phyloP scores from a whole-genome alignment of 2,329 filamentous ascomycete genomes.

The Ophiocordyceps camponoti-floridani region DNA sequence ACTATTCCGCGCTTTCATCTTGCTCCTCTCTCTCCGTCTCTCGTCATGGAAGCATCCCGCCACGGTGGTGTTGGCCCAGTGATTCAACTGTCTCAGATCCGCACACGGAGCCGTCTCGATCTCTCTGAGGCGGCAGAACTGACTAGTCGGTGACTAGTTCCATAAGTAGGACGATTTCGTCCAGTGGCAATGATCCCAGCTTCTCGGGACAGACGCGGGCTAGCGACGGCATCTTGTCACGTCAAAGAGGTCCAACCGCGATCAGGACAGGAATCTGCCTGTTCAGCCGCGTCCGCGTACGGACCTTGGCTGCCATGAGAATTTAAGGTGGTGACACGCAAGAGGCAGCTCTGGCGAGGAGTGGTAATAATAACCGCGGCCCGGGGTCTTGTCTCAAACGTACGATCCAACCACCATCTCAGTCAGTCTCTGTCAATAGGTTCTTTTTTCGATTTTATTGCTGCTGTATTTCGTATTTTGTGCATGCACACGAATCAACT shows the following conservation, averaged over 20 bases:
- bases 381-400: constrained; percentile 1
- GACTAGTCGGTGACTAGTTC: neutral
- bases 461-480: neutral
- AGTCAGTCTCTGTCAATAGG: neutral
- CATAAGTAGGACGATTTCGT: neutral
- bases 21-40: too few relatives aligned
- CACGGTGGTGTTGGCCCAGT: constrained; percentile 1
- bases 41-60: neutral
- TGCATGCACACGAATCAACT: neutral
- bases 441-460: neutral
- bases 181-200: neutral
- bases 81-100: constrained; percentile 4
- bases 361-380: constrained; percentile 1
- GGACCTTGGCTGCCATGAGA: neutral
- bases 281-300: neutral
- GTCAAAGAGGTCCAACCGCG: neutral
- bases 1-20: neutral
- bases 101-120: neutral
- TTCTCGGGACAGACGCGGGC: neutral
- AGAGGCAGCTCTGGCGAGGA: neutral
- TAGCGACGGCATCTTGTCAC: neutral
- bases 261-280: neutral
- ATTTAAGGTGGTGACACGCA: neutral
- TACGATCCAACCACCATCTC: neutral
- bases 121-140: neutral